Evolutionary conservation across 192 early-diverging fungal species (phyloP).

Genomic region (Entophlyctis helioformis): DNA sequence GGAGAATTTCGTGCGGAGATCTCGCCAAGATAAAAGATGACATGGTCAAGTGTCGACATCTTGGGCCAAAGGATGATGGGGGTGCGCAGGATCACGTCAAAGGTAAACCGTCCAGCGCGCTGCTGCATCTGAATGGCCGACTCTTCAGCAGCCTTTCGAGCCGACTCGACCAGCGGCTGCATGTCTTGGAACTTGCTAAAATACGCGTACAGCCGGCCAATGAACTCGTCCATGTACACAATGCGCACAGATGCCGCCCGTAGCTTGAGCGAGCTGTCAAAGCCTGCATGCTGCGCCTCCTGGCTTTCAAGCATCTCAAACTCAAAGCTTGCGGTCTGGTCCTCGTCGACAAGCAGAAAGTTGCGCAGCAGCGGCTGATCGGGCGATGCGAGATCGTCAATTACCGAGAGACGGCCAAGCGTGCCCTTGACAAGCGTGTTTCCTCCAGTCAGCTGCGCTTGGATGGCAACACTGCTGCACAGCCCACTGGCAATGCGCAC

Average conservation of each 20-base stretch:
- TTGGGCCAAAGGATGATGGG: constrained; percentile 79
- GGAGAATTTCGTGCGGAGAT: constrained; percentile 73
- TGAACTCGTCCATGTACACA: constrained; percentile 66
- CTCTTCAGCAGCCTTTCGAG: constrained; percentile 68
- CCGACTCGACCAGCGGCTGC: constrained; percentile 79
- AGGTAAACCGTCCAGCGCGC: constrained; percentile 65
- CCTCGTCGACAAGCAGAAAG: constrained; percentile 75
- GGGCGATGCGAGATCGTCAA: constrained; percentile 14
- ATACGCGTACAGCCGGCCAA: constrained; percentile 59
- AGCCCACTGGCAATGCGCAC: constrained; percentile 58
- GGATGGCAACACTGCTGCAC: constrained; percentile 60
- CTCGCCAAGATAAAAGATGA: constrained; percentile 74
- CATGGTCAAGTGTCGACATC: constrained; percentile 38
- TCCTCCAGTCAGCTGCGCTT: constrained; percentile 45
- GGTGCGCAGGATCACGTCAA: constrained; percentile 71
- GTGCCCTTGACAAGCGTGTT: constrained; percentile 36
- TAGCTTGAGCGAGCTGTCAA: constrained; percentile 66
- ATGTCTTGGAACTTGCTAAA: constrained; percentile 78
- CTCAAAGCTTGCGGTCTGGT: constrained; percentile 75
- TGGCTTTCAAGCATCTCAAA: constrained; percentile 70
- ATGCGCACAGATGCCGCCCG: constrained; percentile 69
- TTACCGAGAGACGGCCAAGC: constrained; percentile 31
- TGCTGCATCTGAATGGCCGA: constrained; percentile 69
- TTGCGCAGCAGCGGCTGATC: constrained; percentile 8
- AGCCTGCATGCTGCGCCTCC: constrained; percentile 55